Evolutionary conservation across 495 filamentous ascomycete species (phyloP), one percentile per base, ranked within the genome.

Genomic region (Penicillium subrubescens): DNA sequence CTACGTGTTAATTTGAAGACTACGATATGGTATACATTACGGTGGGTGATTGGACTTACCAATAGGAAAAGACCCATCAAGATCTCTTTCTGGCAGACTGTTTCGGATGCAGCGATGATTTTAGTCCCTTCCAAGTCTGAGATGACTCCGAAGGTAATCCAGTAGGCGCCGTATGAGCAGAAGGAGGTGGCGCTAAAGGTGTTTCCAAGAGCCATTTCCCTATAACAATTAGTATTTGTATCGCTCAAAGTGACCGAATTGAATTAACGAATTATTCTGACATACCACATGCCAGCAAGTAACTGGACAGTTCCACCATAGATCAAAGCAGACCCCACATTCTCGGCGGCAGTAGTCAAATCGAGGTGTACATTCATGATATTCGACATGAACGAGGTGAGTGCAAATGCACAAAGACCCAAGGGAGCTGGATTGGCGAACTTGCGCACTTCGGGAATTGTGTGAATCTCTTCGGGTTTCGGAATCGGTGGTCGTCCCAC

Each of bases 181-280:
- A 97, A 86, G 5, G 93, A 91, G n/a, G 92, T 96, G 23, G 92
- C 93, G 83, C 91, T 92, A 60, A 97, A 96, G 15, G 93, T 95
- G 81, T 93, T 96, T 60, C 92, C 93, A 4, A 92, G 84, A 27
- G 91, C 92, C 90, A 95, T 94, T 82, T 96, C 93, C 93, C 91
- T 94, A 62, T 1, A n/a, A 14, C 15, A 37, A 61, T 55, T 61
- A 25, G 27, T 14, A 19, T 8, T 17, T 17, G 19, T 53, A 12
- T 25, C 10, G 8, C 15, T 12, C 5, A 21, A 1, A 44, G 25
- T 4, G 0, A 1, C 19, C n/a, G n/a, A 46, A 10, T 7, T 6
- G 2, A 46, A 52, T 39, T 2, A 15, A 4, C 2, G n/a, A 41
- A 15, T 2, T 41, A 1, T 11, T 1, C 14, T 34, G 8, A 90